Percentiles rank a stretch among this genome's conserved stretches.
phyloP scores from a whole-genome alignment of 2,329 filamentous ascomycete species.

The Penicillium hesseltinei region DNA sequence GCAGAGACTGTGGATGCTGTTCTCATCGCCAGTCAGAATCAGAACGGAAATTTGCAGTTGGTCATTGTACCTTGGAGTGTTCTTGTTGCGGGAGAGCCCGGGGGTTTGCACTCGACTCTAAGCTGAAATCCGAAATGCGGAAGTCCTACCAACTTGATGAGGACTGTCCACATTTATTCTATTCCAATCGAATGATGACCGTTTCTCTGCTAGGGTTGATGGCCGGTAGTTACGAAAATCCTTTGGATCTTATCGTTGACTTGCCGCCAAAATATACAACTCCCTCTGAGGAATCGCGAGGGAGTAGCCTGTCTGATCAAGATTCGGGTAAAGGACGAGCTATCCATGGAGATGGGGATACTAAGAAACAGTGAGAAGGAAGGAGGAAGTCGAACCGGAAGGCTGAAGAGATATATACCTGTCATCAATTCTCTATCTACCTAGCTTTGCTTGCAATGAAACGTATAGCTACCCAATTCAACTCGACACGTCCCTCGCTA shows the following conservation, averaged over 20 bases:
- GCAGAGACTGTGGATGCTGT: constrained; percentile 1
- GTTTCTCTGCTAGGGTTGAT: constrained; percentile 1
- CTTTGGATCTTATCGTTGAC: constrained; percentile 5
- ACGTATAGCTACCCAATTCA: no score
- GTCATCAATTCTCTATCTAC: no score
- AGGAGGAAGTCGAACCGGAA: no score
- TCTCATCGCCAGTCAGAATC: not conserved
- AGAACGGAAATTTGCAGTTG: not conserved
- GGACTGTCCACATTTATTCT: not conserved
- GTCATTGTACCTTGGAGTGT: not conserved
- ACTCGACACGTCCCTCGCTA: no score
- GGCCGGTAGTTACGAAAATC: constrained; percentile 1
- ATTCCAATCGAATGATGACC: not conserved
- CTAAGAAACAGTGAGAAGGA: no score
- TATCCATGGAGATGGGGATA: no score
- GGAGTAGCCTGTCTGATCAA: not conserved
- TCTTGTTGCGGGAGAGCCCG: not conserved
- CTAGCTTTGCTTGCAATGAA: no score
- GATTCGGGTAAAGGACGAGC: no score
- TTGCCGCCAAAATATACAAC: not conserved
- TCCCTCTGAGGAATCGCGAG: not conserved
- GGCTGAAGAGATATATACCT: no score
- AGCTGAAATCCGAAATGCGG: not conserved
- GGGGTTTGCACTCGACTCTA: not conserved
- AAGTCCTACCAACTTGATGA: not conserved